Conservation (phyloP, 352 stramenopile species). For the Phytophthora sojae region DNA sequence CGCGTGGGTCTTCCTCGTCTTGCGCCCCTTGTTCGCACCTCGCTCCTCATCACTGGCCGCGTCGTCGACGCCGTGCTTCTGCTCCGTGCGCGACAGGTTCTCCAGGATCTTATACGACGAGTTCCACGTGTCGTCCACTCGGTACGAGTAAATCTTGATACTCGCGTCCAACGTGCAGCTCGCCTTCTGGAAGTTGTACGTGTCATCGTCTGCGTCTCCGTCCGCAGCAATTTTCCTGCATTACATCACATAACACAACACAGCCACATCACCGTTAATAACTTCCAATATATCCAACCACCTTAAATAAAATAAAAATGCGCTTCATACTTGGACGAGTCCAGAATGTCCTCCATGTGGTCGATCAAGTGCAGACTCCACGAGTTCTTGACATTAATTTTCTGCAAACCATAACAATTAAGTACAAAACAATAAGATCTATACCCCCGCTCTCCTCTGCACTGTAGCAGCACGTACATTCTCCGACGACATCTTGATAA, state of each 20-base stretch:
- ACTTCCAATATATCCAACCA: no score
- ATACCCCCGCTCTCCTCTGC: not conserved
- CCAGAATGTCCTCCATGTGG: constrained; percentile 96
- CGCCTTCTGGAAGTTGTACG: constrained; percentile 98
- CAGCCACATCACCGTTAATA: not conserved
- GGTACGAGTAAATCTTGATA: constrained; percentile 99
- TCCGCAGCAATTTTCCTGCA: constrained; percentile 36
- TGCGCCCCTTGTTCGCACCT: constrained; percentile 41
- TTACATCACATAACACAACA: not conserved
- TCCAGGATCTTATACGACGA: constrained; percentile 98
- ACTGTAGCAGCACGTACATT: constrained; percentile 54
- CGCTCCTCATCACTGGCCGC: constrained; percentile 40
- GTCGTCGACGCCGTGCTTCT: constrained; percentile 52
- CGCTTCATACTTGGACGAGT: constrained; percentile 56
- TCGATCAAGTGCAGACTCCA: constrained; percentile 98
- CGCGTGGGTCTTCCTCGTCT: constrained; percentile 58
- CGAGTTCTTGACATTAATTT: constrained; percentile 98
- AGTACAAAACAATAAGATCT: not conserved
- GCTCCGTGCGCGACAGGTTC: constrained; percentile 93
- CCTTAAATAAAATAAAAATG: no score
- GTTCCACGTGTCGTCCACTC: constrained; percentile 98
- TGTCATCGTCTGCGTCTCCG: constrained; percentile 53
- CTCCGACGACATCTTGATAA: constrained; percentile 93
- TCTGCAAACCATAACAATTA: constrained; percentile 58
- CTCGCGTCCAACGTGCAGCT: constrained; percentile 98